Conservation (phyloP, 768 basidiomycete genomes). For the Sporobolomyces phaffii region DNA sequence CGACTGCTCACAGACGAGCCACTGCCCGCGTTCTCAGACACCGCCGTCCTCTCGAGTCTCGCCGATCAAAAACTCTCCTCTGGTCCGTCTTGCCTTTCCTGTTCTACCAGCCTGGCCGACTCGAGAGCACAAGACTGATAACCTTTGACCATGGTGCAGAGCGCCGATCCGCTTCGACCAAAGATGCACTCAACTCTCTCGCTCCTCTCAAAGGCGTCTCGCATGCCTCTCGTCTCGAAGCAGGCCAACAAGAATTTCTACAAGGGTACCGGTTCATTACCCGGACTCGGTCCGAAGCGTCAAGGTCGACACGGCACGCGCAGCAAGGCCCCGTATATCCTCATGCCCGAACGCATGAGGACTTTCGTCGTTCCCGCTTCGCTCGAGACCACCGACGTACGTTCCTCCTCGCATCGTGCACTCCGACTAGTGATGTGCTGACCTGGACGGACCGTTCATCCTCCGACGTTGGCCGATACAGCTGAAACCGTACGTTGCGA, state of each 20-base stretch:
- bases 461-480: constrained; percentile 42
- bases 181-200: constrained; percentile 55
- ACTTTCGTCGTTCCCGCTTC: constrained; percentile 40
- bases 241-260: constrained; percentile 92
- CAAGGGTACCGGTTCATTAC: constrained; percentile 73
- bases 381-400: constrained; percentile 52
- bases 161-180: neutral
- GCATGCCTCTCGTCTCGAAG: constrained; percentile 75
- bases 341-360: constrained; percentile 42
- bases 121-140: no score
- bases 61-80: constrained; percentile 1
- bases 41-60: neutral
- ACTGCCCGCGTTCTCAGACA: neutral
- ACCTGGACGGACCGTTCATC: neutral
- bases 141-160: neutral
- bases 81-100: no score
- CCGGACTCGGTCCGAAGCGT: constrained; percentile 71
- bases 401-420: constrained; percentile 53
- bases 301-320: constrained; percentile 78
- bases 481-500: constrained; percentile 65
- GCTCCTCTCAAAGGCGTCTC: constrained; percentile 74
- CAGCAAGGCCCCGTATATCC: constrained; percentile 46
- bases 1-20: no score
- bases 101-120: no score
- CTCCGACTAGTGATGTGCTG: constrained; percentile 40